Evolutionary conservation across 768 basidiomycete genomes (phyloP).

Genomic region (Cystobasidium ongulense): DNA sequence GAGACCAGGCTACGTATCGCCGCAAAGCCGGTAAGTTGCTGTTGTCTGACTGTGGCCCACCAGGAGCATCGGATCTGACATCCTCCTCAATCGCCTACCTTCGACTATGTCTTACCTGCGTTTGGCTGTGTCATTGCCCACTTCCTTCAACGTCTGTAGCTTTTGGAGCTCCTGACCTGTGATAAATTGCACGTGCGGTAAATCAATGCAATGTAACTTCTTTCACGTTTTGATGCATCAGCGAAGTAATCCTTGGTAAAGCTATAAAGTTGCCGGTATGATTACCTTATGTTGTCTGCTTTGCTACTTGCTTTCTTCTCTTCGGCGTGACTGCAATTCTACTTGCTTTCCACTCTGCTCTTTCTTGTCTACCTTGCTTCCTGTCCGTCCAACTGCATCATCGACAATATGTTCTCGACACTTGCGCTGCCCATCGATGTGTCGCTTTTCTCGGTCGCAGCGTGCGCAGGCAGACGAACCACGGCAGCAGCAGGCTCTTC

Average conservation of each 20-base stretch:
- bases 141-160: background rate
- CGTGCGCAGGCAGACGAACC: background rate
- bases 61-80: background rate
- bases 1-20: slow-evolving; percentile 42
- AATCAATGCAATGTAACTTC: background rate
- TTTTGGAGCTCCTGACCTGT: background rate
- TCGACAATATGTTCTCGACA: background rate
- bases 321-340: background rate
- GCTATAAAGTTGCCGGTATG: no score
- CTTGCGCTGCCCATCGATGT: background rate
- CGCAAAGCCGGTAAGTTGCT: slow-evolving; percentile 24
- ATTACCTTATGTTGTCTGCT: no score
- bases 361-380: background rate
- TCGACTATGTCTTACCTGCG: no score
- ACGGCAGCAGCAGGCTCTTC: background rate
- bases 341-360: background rate
- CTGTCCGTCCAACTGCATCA: background rate
- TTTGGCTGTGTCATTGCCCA: background rate
- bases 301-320: background rate
- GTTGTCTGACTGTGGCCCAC: background rate
- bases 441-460: background rate
- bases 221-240: no score
- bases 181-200: background rate
- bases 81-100: background rate
- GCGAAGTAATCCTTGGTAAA: no score